These are phyloP conservation scores for Polyplosphaeria fusca DNA, from an alignment of 495 filamentous ascomycete species.

Conservation along the genomic window DNA sequence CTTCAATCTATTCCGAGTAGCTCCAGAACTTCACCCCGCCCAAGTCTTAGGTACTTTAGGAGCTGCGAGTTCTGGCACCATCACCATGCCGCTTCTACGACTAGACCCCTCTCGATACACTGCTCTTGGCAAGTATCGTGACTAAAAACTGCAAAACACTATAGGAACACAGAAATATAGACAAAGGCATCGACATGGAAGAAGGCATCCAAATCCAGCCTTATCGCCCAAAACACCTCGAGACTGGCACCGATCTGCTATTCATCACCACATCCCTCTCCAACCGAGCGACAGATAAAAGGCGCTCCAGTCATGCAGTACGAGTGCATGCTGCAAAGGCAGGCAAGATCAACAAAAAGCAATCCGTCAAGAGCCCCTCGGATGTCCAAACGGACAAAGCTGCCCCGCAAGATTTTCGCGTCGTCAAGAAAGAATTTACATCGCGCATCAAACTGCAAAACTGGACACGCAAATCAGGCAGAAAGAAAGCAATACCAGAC, in stretches of 20 bases:
- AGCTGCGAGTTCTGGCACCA: too few relatives aligned
- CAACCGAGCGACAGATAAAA: background rate
- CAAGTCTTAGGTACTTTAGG: too few relatives aligned
- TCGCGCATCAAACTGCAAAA: background rate
- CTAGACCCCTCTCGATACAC: too few relatives aligned
- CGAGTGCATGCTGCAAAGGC: background rate
- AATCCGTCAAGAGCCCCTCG: background rate
- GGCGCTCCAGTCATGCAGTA: background rate
- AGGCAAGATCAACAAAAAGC: background rate
- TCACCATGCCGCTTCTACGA: too few relatives aligned
- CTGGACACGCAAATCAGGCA: background rate
- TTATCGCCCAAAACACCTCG: too few relatives aligned
- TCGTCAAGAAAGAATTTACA: background rate
- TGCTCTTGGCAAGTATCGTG: too few relatives aligned
- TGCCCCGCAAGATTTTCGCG: background rate
- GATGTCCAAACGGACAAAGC: background rate
- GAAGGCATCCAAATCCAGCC: too few relatives aligned
- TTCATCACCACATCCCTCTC: background rate
- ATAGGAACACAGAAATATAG: too few relatives aligned
- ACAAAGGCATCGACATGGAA: too few relatives aligned
- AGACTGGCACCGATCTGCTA: background rate
- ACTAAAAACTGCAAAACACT: too few relatives aligned
- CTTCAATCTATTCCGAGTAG: too few relatives aligned
- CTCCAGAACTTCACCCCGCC: too few relatives aligned
- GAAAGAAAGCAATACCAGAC: background rate